Conservation (phyloP, 371 early-diverging fungal species). For the Mucor piriformis region DNA sequence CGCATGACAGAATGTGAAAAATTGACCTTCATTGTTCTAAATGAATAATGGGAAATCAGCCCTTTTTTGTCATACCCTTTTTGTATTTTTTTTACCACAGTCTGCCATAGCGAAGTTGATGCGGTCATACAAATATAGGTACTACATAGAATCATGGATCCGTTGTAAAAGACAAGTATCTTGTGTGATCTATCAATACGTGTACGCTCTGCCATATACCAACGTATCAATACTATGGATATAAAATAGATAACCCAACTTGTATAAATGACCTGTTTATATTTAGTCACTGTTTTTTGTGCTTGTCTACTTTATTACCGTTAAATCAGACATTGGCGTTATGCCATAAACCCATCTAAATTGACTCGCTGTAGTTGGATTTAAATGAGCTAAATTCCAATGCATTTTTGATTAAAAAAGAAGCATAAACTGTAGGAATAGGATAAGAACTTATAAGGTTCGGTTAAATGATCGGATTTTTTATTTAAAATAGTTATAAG, state of each 20-base stretch:
- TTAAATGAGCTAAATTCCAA: conserved; percentile 9
- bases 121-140: conserved; percentile 6
- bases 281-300: background rate
- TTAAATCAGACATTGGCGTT: conserved; percentile 26
- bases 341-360: conserved; percentile 25
- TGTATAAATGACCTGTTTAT: conserved; percentile 13
- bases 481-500: conserved; percentile 1
- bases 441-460: too few species aligned
- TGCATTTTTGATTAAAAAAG: background rate
- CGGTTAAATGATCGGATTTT: background rate
- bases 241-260: conserved; percentile 26
- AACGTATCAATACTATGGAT: conserved; percentile 20
- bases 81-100: conserved; percentile 5
- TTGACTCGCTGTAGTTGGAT: conserved; percentile 2
- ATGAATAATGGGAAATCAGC: background rate
- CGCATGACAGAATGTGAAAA: conserved; percentile 9
- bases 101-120: conserved; percentile 8
- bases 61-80: background rate
- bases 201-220: conserved; percentile 30
- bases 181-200: conserved; percentile 14
- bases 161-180: conserved; percentile 8
- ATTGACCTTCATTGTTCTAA: background rate
- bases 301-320: background rate
- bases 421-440: too few species aligned
- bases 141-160: conserved; percentile 9